Conservation (phyloP, 345 rosid species). For the sweet orange (Citrus sinensis) region DVS_A1.0 CM039165.1:31951001-31951500, state of each 20-base stretch:
- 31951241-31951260: neutral
- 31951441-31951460: neutral
- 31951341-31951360: slow-evolving; percentile 71
- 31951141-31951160: too few species aligned
- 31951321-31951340: slow-evolving; percentile 90
- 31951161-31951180: neutral
- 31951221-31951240: neutral
- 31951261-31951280: neutral
- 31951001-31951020: neutral
- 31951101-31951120: neutral
- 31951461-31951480: neutral
- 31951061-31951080: neutral
- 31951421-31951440: slow-evolving; percentile 84
- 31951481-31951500: neutral
- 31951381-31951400: slow-evolving; percentile 52
- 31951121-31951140: neutral
- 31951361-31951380: slow-evolving; percentile 45
- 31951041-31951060: neutral
- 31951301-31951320: slow-evolving; percentile 95
- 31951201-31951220: neutral
- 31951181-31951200: neutral
- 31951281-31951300: slow-evolving; percentile 78
- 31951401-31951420: slow-evolving; percentile 86
- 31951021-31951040: neutral
- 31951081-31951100: neutral